Evolutionary conservation across 805 yeast species (phyloP), one percentile per base, ranked within the genome.

Genomic region (Cyberlindnera americana): DNA sequence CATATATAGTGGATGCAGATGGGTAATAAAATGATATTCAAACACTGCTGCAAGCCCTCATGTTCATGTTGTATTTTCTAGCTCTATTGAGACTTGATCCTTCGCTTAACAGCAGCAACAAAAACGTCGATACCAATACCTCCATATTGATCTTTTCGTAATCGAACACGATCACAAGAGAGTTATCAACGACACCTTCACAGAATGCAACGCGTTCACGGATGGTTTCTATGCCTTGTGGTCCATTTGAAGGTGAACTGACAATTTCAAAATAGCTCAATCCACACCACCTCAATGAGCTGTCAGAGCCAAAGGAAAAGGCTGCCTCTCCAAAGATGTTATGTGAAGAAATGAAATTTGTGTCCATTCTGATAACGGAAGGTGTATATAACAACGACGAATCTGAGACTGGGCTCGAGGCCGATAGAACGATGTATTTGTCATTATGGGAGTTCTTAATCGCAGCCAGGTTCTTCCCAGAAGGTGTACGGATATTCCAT

Each of bases 81-180:
- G 24, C 33, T 22, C 29, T 19, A 11, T 18, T 13, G 15, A 27
- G 36, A 29, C 12, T 15, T 16, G 10, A 19, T 9, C 23, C 26
- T 6, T 30, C 23, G 27, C 35, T 33, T 33, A 40, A 38, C 12
- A 53, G 31, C 9, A 46, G 29, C 35, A 52, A 35, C 24, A 50
- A 23, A 26, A 53, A 52, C 2, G 58, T 50, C 3, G 58, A 42
- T 3, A 56, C 28, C 36, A 56, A 22, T 1, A 54, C 43, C 31
- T 56, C 59, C 25, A 53, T 18, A 32, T 54, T 56, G 33, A 54
- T 47, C 19, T 44, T 45, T 3, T 50, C 49, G 41, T 44, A 53
- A 23, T 53, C 46, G 16, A 54, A 53, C 19, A 33, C 21, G 7
- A 50, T 35, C 7, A 40, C 35, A 22, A 41, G 46, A 3, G 43